Evolutionary conservation across 2,329 filamentous ascomycete species (phyloP).

Genomic region (Didymellaceae sp.): DNA sequence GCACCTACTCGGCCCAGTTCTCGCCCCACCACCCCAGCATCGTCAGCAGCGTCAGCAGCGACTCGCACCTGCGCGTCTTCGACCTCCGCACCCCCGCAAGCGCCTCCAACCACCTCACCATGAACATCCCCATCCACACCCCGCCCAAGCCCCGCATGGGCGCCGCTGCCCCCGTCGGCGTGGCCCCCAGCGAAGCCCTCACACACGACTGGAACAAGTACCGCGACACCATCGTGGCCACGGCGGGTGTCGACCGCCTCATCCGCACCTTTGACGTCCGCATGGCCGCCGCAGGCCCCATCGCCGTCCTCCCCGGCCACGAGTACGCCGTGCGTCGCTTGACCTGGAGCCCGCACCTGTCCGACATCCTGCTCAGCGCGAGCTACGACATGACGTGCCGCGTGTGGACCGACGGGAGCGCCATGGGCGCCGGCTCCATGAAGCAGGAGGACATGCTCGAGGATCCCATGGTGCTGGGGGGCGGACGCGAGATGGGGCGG

Average conservation of each 20-base stretch:
- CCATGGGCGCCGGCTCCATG: constrained; percentile 49
- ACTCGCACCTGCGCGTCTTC: constrained; percentile 88
- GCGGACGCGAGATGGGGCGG: constrained; percentile 76
- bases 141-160: constrained; percentile 61
- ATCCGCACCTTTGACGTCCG: constrained; percentile 92
- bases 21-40: constrained; percentile 86
- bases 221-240: constrained; percentile 80
- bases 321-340: constrained; percentile 87
- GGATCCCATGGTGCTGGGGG: constrained; percentile 50
- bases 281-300: constrained; percentile 73
- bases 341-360: constrained; percentile 93
- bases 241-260: constrained; percentile 84
- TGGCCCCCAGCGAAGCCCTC: constrained; percentile 79
- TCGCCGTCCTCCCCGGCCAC: constrained; percentile 80
- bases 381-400: constrained; percentile 99
- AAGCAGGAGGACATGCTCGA: constrained; percentile 45
- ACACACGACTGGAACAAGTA: constrained; percentile 99
- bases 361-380: constrained; percentile 83
- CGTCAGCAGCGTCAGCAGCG: constrained; percentile 85
- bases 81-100: constrained; percentile 87
- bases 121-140: constrained; percentile 83
- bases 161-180: constrained; percentile 47
- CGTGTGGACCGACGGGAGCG: constrained; percentile 85
- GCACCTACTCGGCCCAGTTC: constrained; percentile 92
- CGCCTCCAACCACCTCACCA: constrained; percentile 84